Evolutionary conservation across 2,329 filamentous ascomycete genomes (phyloP).

Genomic region (Hirsutella thompsonii): DNA sequence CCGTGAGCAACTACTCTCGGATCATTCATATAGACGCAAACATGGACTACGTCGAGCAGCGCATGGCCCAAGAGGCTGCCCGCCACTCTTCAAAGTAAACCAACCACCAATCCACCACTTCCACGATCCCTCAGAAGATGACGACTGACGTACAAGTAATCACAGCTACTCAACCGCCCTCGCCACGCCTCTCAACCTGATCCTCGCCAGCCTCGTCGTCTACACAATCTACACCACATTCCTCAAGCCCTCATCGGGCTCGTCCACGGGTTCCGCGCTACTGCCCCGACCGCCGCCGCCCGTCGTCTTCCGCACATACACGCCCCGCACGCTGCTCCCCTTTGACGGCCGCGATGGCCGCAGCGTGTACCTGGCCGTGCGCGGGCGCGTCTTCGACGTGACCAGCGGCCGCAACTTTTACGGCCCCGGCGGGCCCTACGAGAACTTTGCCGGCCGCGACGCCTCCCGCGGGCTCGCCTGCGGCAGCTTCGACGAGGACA

Average conservation of each 20-base stretch:
- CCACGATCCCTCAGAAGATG: background rate
- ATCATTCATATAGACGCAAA: background rate
- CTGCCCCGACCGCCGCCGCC: slow-evolving; percentile 42
- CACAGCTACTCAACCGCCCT: slow-evolving; percentile 19
- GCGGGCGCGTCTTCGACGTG: slow-evolving; percentile 86
- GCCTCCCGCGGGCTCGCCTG: slow-evolving; percentile 77
- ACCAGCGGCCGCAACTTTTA: slow-evolving; percentile 83
- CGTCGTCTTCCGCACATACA: slow-evolving; percentile 56
- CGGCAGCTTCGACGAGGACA: slow-evolving; percentile 87
- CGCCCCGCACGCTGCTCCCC: slow-evolving; percentile 67
- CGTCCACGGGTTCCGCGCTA: slow-evolving; percentile 36
- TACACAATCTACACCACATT: slow-evolving; percentile 44
- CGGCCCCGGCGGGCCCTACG: slow-evolving; percentile 86
- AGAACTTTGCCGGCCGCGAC: slow-evolving; percentile 90
- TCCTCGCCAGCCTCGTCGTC: slow-evolving; percentile 41
- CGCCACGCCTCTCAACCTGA: slow-evolving; percentile 48
- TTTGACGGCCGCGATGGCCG: slow-evolving; percentile 64
- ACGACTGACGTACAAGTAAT: background rate
- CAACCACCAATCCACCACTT: background rate
- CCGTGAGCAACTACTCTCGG: background rate
- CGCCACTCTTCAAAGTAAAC: slow-evolving; percentile 25
- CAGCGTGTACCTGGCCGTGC: slow-evolving; percentile 84
- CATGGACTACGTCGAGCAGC: slow-evolving; percentile 47
- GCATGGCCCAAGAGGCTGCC: slow-evolving; percentile 38
- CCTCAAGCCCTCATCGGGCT: slow-evolving; percentile 50